phyloP scores from a whole-genome alignment of 257 asterid species.

The Fraxinus quadrangulata region DNA sequence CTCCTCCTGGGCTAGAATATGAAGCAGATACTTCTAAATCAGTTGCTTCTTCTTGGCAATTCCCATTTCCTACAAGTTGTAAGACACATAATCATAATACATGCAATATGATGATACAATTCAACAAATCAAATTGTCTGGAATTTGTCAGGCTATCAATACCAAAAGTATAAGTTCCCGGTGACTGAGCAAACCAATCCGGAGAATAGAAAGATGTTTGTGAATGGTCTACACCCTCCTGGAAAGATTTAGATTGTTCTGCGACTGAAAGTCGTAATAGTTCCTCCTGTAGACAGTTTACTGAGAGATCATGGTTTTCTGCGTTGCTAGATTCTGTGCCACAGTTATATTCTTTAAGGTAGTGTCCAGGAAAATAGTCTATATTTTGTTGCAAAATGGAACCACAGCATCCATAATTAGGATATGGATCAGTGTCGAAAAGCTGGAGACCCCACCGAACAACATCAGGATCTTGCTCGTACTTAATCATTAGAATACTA shows the following conservation, averaged over 20 bases:
- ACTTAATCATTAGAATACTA: slow-evolving; percentile 55
- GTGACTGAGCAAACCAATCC: slow-evolving; percentile 68
- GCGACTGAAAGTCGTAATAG: slow-evolving; percentile 70
- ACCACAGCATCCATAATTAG: slow-evolving; percentile 65
- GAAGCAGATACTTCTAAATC: slow-evolving; percentile 53
- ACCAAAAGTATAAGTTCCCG: slow-evolving; percentile 62
- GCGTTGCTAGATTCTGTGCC: slow-evolving; percentile 41
- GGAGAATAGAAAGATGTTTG: slow-evolving; percentile 61
- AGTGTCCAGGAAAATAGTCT: slow-evolving; percentile 57
- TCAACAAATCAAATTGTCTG: slow-evolving; percentile 9
- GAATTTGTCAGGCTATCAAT: slow-evolving; percentile 33
- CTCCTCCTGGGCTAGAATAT: slow-evolving; percentile 66
- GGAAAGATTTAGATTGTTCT: slow-evolving; percentile 57
- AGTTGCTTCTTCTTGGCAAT: slow-evolving; percentile 47
- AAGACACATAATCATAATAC: slow-evolving; percentile 22
- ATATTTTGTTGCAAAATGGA: slow-evolving; percentile 44
- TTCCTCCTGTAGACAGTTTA: slow-evolving; percentile 64
- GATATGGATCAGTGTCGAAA: slow-evolving; percentile 88
- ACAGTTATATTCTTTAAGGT: slow-evolving; percentile 52
- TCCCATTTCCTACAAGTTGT: slow-evolving; percentile 48
- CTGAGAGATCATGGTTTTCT: slow-evolving; percentile 38
- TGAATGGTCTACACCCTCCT: slow-evolving; percentile 44
- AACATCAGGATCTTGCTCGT: slow-evolving; percentile 93
- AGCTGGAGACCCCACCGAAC: slow-evolving; percentile 95
- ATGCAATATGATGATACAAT: slow-evolving; percentile 10